Evolutionary conservation across 257 asterid species (phyloP).

Genomic region (Solanum bukasovii): DNA sequence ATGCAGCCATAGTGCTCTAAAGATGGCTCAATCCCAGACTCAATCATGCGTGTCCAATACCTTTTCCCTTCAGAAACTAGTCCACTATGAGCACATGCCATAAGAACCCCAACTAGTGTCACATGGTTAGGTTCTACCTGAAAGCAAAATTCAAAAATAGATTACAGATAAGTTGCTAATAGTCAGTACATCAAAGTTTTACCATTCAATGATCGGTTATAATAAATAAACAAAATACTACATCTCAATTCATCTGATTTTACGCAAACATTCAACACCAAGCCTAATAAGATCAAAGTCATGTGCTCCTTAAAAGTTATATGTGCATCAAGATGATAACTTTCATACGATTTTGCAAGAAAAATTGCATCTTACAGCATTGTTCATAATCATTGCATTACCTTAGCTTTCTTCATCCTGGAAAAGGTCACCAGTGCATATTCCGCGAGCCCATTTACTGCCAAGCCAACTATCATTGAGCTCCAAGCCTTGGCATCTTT

Average conservation of each 20-base stretch:
- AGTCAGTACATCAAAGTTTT: background rate
- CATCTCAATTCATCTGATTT: background rate
- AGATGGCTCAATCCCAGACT: slow-evolving; percentile 51
- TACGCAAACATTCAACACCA: background rate
- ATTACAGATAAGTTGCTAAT: background rate
- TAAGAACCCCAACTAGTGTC: slow-evolving; percentile 45
- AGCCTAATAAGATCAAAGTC: background rate
- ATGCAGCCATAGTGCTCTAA: slow-evolving; percentile 68
- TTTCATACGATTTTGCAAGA: background rate
- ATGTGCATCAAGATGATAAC: background rate
- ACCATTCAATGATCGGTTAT: background rate
- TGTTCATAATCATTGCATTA: background rate
- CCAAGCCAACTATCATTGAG: slow-evolving; percentile 66
- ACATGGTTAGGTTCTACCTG: slow-evolving; percentile 64
- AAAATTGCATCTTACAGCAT: background rate
- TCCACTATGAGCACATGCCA: slow-evolving; percentile 60
- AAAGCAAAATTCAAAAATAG: background rate
- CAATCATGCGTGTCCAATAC: slow-evolving; percentile 49
- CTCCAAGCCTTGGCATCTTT: slow-evolving; percentile 80
- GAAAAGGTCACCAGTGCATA: slow-evolving; percentile 47
- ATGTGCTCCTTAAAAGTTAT: background rate
- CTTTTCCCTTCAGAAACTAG: slow-evolving; percentile 40
- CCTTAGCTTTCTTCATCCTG: slow-evolving; percentile 25
- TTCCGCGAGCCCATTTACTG: slow-evolving; percentile 45
- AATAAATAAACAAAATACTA: background rate